These are phyloP conservation scores for Chenopodium quinoa DNA, from an alignment of 148 eudicot genomes.

Conservation along the genomic window DNA sequence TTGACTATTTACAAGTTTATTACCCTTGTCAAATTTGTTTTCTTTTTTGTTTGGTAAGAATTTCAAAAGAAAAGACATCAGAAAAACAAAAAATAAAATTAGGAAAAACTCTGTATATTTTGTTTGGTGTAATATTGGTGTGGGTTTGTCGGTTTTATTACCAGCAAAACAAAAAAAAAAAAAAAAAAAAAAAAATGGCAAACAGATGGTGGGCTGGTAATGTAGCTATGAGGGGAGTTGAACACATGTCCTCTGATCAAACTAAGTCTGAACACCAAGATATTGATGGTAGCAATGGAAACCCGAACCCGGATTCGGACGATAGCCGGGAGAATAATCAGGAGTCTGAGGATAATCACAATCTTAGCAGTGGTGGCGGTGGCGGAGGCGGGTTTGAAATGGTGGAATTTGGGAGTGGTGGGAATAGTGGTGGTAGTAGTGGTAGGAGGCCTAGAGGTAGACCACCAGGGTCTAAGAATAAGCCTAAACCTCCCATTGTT, in stretches of 20 bases:
- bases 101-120: too few species aligned
- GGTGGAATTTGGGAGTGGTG: slow-evolving; percentile 36
- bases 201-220: slow-evolving; percentile 82
- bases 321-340: slow-evolving; percentile 25
- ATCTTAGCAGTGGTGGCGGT: slow-evolving; percentile 24
- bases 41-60: slow-evolving; percentile 18
- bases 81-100: neutral
- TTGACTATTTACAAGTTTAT: neutral
- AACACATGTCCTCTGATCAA: slow-evolving; percentile 34
- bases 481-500: slow-evolving; percentile 65
- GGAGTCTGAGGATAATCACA: slow-evolving; percentile 35
- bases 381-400: slow-evolving; percentile 33
- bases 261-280: slow-evolving; percentile 1
- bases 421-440: slow-evolving; percentile 35
- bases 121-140: slow-evolving; percentile 5
- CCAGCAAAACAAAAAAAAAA: neutral
- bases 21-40: neutral
- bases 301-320: slow-evolving; percentile 29
- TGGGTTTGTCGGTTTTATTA: neutral
- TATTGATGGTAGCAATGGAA: slow-evolving; percentile 4
- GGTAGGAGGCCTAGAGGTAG: slow-evolving; percentile 67
- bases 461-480: slow-evolving; percentile 72
- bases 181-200: slow-evolving; percentile 32
- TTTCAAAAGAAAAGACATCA: neutral
- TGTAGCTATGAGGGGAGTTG: slow-evolving; percentile 43